Conservation (phyloP, 169 alveolate genomes). For the Cryptosporidium sp. region DNA sequence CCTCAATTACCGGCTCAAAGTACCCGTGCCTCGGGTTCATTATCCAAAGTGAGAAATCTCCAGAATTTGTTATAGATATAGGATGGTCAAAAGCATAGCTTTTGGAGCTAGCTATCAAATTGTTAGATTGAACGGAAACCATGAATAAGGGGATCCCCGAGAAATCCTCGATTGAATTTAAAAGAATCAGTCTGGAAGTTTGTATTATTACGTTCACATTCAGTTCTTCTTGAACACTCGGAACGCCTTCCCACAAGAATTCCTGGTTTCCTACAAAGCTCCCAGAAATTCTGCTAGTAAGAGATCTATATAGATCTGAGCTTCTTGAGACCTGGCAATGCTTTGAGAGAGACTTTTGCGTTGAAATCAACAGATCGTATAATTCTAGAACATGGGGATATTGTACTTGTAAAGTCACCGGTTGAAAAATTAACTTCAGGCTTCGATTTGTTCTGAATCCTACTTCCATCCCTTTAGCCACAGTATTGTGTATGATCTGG, state of each 20-base stretch:
- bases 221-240: not conserved
- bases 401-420: not conserved
- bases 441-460: not conserved
- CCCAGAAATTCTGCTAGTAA: not conserved
- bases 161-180: slow-evolving; percentile 24
- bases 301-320: not conserved
- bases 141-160: slow-evolving; percentile 42
- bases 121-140: slow-evolving; percentile 42
- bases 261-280: not conserved
- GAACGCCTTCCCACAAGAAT: not conserved
- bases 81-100: not conserved
- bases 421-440: slow-evolving; percentile 16
- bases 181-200: slow-evolving; percentile 32
- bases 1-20: slow-evolving; percentile 58
- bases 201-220: slow-evolving; percentile 24
- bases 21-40: slow-evolving; percentile 72
- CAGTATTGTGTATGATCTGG: slow-evolving; percentile 21
- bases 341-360: not conserved
- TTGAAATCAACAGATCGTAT: not conserved
- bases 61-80: not conserved
- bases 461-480: not conserved
- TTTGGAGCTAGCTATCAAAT: not conserved
- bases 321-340: not conserved
- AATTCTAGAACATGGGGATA: slow-evolving; percentile 11
- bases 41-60: slow-evolving; percentile 41